Evolutionary conservation across 1,284 basidiomycete genomes (phyloP).

Genomic region (Ustilago bromivora): DNA sequence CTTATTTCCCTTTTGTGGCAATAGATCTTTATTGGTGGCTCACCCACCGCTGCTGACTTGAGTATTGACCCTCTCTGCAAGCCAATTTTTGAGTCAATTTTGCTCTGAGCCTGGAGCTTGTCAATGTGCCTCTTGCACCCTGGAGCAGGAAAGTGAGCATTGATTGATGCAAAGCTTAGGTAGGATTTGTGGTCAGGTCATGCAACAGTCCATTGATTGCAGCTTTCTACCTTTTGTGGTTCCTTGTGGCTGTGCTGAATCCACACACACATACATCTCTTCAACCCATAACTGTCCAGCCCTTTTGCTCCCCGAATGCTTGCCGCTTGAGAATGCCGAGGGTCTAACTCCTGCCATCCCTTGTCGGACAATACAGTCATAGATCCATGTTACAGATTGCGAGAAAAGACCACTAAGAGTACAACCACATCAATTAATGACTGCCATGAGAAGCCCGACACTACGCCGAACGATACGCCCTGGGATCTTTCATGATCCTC

Average conservation of each 20-base stretch:
- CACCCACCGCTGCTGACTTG: constrained; percentile 18
- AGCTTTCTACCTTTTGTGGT: not conserved
- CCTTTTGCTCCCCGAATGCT: not conserved
- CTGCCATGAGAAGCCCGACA: not conserved
- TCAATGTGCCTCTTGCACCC: not conserved
- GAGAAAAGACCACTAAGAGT: not conserved
- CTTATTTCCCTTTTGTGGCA: constrained; percentile 9
- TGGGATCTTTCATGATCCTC: constrained; percentile 62
- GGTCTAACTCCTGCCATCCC: not conserved
- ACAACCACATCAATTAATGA: constrained; percentile 11
- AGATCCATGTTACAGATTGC: constrained; percentile 11
- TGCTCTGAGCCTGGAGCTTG: not conserved
- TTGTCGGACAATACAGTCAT: constrained; percentile 2
- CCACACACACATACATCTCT: not conserved
- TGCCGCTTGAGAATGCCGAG: constrained; percentile 3
- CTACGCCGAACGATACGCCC: constrained; percentile 56
- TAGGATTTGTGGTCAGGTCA: constrained; percentile 13
- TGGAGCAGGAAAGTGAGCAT: not conserved
- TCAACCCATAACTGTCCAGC: not conserved
- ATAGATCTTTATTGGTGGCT: constrained; percentile 37
- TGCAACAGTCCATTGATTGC: constrained; percentile 9
- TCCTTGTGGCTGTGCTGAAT: constrained; percentile 1
- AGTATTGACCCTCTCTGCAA: not conserved
- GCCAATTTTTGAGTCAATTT: no score
- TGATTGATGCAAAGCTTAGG: constrained; percentile 1